Evolutionary conservation across 805 yeast genomes (phyloP), one percentile per base, ranked within the genome.

Genomic region (Candida easanensis): DNA sequence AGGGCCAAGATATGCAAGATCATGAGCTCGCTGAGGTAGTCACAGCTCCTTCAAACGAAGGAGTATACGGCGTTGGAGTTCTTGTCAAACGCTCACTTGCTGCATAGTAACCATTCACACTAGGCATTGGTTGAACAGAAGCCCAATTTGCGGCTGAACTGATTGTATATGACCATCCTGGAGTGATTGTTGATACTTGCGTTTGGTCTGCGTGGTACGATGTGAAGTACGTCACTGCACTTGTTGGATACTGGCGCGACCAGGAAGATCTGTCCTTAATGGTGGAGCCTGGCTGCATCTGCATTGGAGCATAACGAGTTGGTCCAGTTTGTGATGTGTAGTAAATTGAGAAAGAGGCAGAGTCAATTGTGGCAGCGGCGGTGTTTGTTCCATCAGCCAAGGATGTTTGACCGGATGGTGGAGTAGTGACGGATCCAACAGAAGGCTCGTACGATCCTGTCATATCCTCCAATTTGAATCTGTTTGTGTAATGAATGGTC

Each of bases 301-400:
- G 97, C 96, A 89, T 88, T 41, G 97, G 97, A 1, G 98, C 97
- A 63, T 66, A 87, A 54, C 90, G 76, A 9, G 86, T 78, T 17
- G 53, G 63, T 23, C 96, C 96, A 0, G 93, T 83, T 67, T 91
- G 98, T 54, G 54, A 50, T 3, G 87, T 76, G 66, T 90, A 91
- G 2, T 95, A 75, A 6, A 89, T 67, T 3, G 82, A 60, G 61
- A 83, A 84, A 3, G 88, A 81, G 11, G 61, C 64, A 0, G 79
- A 65, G 25, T 69, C 69, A 6, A 66, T 64, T 4, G 76, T 69
- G 7, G 69, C 60, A 9, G 63, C 64, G 4, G 70, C 74, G 1
- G 75, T 63, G n/a, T 63, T 61, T 9, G 61, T 61, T 3, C 62
- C 57, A 21, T 54, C 60, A 6, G 70, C 61, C 18, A 69, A 48